Conservation (phyloP, 2,329 filamentous ascomycete species). For the Aspergillus quadrilineatus region DNA sequence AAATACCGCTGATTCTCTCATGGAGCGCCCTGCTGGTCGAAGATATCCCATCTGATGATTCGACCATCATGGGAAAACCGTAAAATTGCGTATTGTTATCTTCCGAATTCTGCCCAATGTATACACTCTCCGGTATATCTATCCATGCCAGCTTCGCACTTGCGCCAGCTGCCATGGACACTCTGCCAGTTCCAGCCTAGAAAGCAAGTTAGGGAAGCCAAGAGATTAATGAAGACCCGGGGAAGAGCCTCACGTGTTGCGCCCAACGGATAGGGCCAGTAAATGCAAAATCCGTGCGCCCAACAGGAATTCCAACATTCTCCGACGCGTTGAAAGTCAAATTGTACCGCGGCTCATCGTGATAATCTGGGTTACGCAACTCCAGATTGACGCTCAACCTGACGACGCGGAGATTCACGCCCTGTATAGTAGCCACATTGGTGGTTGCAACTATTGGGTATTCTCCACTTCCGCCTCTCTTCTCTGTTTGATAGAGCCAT, state of each 20-base stretch:
- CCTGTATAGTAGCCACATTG: slow-evolving; percentile 31
- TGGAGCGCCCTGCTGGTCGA: slow-evolving; percentile 22
- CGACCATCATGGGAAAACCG: slow-evolving; percentile 25
- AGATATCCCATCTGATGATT: slow-evolving; percentile 10
- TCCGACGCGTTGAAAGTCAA: slow-evolving; percentile 17
- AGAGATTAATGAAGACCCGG: neutral
- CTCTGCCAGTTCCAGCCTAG: slow-evolving; percentile 23
- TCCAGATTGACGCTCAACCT: slow-evolving; percentile 22
- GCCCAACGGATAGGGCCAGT: slow-evolving; percentile 36
- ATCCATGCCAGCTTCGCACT: slow-evolving; percentile 28
- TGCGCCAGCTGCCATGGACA: slow-evolving; percentile 26
- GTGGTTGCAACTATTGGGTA: slow-evolving; percentile 19
- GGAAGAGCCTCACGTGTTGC: slow-evolving; percentile 26
- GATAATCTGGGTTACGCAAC: neutral
- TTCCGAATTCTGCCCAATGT: slow-evolving; percentile 12
- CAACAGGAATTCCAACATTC: slow-evolving; percentile 7
- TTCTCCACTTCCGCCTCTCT: neutral
- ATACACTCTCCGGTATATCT: slow-evolving; percentile 19
- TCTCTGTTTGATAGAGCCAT: slow-evolving; percentile 26
- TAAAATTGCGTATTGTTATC: slow-evolving; percentile 11
- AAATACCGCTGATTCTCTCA: slow-evolving; percentile 37
- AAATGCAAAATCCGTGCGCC: slow-evolving; percentile 22
- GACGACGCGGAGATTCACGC: slow-evolving; percentile 30
- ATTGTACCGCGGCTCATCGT: slow-evolving; percentile 6
- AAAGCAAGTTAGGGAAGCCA: slow-evolving; percentile 10